Base-by-base conservation (phyloP, 2,329 filamentous ascomycete genomes). In the Fusarium nematophilum region DNA sequence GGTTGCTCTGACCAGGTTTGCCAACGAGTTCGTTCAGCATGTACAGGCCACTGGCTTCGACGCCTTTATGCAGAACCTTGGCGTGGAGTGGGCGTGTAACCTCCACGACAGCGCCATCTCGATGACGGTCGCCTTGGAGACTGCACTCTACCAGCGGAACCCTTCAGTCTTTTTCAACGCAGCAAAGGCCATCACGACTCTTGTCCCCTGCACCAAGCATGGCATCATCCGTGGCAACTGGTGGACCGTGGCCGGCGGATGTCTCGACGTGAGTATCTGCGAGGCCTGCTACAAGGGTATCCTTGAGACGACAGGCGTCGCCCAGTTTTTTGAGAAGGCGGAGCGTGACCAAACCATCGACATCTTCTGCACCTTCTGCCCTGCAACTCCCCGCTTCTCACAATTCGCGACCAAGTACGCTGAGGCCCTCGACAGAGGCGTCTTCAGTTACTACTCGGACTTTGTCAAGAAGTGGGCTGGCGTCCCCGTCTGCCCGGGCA, bases 201-300 rank as follows among this genome's bases (percentile, higher is more conserved):
- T 70, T 1, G 58, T 70, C 0, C 67, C 67, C 0, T 77, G 75
- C 25, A 70, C 69, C 0, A 51, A 51, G 0, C 44, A 70, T 1
- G 73, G 72, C 1, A 69, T 75, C 18, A 36, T 65, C 1, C 53
- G 70, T 2, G 73, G 73, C 1, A 73, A 69, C 1, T 76, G 73
- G 73, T 77, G 73, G 67, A 76, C 73, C 0, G 30, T 75, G 1
- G 13, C 47, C 0, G 68, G 69, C 1, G 67, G 55, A 0, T 65
- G 69, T 10, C 49, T 56, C 0, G 65, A 64, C 0, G 67, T 69
- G 7, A 60, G 62, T 10, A 59, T 77, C 0, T 77, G 75, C 26
- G 70, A 75, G 23, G 71, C 73, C 4, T 78, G 75, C 36, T 70
- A 72, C 44, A 57, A 57, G 0, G 74, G 73, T 2, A 62, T 73